These are phyloP conservation scores for Cardamine resedifolia DNA, from an alignment of 345 rosid genomes.

Conservation along the genomic window DNA sequence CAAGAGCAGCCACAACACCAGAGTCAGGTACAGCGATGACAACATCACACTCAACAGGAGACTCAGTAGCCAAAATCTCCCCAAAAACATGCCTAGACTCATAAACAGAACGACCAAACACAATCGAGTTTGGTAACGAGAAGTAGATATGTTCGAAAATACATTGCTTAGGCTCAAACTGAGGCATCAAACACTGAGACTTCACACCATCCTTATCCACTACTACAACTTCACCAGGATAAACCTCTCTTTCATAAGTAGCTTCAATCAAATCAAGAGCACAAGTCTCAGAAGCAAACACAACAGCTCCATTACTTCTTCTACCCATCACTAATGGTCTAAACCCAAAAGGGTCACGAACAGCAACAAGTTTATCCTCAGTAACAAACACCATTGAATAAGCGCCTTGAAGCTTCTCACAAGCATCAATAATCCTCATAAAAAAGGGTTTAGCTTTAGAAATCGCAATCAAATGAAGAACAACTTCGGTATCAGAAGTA, in stretches of 20 bases:
- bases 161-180: slow-evolving; percentile 76
- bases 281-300: slow-evolving; percentile 93
- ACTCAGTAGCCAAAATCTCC: slow-evolving; percentile 76
- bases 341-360: slow-evolving; percentile 87
- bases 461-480: slow-evolving; percentile 88
- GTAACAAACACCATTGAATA: slow-evolving; percentile 94
- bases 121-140: slow-evolving; percentile 78
- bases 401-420: slow-evolving; percentile 85
- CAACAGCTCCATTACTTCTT: slow-evolving; percentile 91
- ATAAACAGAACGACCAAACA: slow-evolving; percentile 86
- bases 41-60: slow-evolving; percentile 85
- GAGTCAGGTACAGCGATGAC: slow-evolving; percentile 98
- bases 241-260: slow-evolving; percentile 83
- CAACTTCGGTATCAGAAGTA: slow-evolving; percentile 95
- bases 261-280: slow-evolving; percentile 99
- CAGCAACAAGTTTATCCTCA: slow-evolving; percentile 91
- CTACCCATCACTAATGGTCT: slow-evolving; percentile 95
- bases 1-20: slow-evolving; percentile 94
- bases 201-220: slow-evolving; percentile 87
- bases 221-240: slow-evolving; percentile 88
- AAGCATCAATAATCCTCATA: slow-evolving; percentile 87
- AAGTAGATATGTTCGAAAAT: slow-evolving; percentile 95
- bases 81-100: slow-evolving; percentile 72
- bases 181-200: slow-evolving; percentile 73
- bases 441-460: slow-evolving; percentile 91